Evolutionary conservation across 129 eudicot species (phyloP).

Genomic region (Artemisia argyi): DNA sequence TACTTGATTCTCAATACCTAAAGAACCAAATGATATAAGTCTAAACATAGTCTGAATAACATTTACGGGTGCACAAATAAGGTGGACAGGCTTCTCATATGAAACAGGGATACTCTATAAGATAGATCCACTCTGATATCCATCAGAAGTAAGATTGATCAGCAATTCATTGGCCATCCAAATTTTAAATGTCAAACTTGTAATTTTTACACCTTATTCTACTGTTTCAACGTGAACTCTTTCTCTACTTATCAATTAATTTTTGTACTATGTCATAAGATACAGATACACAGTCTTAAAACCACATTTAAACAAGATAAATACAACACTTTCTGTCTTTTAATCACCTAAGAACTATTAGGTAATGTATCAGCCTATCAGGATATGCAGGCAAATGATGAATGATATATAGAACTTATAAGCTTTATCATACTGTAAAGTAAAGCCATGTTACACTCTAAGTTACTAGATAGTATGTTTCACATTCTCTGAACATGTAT

Average conservation of each 20-base stretch:
- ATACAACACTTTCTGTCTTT: neutral
- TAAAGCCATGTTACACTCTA: neutral
- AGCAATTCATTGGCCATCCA: no score
- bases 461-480: no score
- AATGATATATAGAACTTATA: neutral
- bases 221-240: neutral
- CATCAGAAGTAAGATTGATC: no score
- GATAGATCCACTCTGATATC: no score
- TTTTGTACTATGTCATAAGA: neutral
- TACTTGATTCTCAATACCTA: conserved; percentile 46
- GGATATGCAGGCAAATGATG: neutral
- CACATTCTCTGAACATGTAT: no score
- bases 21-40: conserved; percentile 1
- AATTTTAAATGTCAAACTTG: no score
- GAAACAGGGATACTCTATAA: no score
- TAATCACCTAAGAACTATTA: neutral
- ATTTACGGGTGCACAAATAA: no score
- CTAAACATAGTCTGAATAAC: neutral
- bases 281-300: neutral
- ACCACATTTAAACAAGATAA: neutral
- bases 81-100: no score
- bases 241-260: neutral
- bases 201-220: neutral
- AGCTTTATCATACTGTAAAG: neutral
- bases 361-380: neutral